A percentile compares a stretch with the other conserved stretches of the same genome.
These are phyloP conservation scores for Colletotrichum lindemuthianum DNA, from an alignment of 2,329 filamentous ascomycete species.

Conservation along the genomic window DNA sequence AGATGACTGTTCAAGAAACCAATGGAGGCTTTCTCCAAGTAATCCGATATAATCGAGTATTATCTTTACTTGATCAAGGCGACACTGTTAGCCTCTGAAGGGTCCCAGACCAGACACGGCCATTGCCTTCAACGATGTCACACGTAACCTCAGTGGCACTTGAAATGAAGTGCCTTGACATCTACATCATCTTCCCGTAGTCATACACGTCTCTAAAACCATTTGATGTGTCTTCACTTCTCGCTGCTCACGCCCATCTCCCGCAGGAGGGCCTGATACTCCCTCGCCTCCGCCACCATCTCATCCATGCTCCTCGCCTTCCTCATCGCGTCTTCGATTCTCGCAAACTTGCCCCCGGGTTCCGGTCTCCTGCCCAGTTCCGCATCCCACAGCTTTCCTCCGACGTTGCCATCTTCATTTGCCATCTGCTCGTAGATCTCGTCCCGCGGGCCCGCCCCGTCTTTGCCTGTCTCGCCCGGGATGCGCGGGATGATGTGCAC, in stretches of 20 bases:
- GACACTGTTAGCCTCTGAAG: too few relatives aligned
- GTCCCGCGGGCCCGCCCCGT: slow-evolving; percentile 64
- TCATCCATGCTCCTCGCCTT: slow-evolving; percentile 74
- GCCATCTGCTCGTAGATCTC: slow-evolving; percentile 86
- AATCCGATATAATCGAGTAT: too few relatives aligned
- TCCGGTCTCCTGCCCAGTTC: slow-evolving; percentile 52
- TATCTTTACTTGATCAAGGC: too few relatives aligned
- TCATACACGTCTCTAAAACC: too few relatives aligned
- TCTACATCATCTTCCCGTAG: not conserved
- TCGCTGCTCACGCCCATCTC: slow-evolving; percentile 48
- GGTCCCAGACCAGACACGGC: too few relatives aligned
- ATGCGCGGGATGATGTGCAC: slow-evolving; percentile 87
- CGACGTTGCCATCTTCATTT: slow-evolving; percentile 85
- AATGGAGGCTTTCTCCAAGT: too few relatives aligned
- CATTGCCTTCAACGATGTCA: not conserved
- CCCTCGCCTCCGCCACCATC: slow-evolving; percentile 82
- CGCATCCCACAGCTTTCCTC: slow-evolving; percentile 71
- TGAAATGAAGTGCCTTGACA: not conserved
- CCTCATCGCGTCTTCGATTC: slow-evolving; percentile 77
- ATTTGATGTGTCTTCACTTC: slow-evolving; percentile 5
- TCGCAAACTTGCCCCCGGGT: slow-evolving; percentile 69
- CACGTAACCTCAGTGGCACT: not conserved
- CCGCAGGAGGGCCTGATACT: slow-evolving; percentile 65
- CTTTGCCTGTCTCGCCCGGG: slow-evolving; percentile 61
- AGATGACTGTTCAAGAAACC: not conserved